A percentile compares a stretch with the other conserved stretches of the same genome.
Conservation (phyloP, 2,329 filamentous ascomycete species). For the Endocalyx cinctus region DNA sequence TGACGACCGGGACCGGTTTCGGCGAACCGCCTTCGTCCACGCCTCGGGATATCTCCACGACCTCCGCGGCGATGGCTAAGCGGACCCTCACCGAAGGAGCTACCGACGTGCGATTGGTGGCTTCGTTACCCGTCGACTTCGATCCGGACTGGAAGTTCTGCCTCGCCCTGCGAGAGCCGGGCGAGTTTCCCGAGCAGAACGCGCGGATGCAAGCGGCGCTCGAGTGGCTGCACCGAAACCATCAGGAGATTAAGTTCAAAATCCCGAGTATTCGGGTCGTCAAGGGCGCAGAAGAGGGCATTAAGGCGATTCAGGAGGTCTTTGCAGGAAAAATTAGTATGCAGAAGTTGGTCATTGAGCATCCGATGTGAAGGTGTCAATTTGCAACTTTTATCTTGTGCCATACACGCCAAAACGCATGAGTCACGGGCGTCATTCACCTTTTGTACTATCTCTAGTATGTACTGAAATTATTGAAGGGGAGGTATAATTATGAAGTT, state of each 20-base stretch:
- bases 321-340: slow-evolving; percentile 10
- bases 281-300: slow-evolving; percentile 7
- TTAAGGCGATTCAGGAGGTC: slow-evolving; percentile 9
- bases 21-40: slow-evolving; percentile 1
- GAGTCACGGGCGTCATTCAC: no score
- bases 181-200: neutral
- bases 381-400: no score
- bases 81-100: slow-evolving; percentile 7
- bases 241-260: neutral
- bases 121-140: slow-evolving; percentile 3
- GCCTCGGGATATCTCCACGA: slow-evolving; percentile 4
- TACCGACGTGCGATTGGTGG: slow-evolving; percentile 1
- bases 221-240: slow-evolving; percentile 1
- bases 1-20: slow-evolving; percentile 6
- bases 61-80: slow-evolving; percentile 8
- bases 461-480: no score
- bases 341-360: slow-evolving; percentile 11
- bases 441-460: no score
- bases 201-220: neutral
- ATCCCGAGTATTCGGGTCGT: slow-evolving; percentile 7
- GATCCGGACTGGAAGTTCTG: slow-evolving; percentile 10
- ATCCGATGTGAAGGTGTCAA: slow-evolving; percentile 10
- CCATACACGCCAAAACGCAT: no score
- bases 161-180: neutral
- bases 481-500: no score